These are phyloP conservation scores for Ophiocordyceps unilateralis DNA, from an alignment of 2,329 filamentous ascomycete species.

Conservation along the genomic window DNA sequence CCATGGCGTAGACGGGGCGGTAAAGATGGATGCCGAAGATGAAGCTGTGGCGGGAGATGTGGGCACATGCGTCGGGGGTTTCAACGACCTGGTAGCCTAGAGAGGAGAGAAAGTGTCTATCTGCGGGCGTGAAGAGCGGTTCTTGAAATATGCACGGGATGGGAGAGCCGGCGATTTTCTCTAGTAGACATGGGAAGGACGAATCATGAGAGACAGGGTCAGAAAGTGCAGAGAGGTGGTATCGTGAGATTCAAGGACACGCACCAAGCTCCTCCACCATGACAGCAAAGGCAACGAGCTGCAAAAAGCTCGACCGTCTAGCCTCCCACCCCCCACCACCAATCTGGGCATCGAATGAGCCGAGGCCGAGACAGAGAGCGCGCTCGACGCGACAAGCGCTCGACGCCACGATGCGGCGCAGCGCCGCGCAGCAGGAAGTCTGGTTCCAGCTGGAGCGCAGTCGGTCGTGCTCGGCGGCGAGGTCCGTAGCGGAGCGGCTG, in stretches of 20 bases:
- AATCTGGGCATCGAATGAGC: constrained; percentile 37
- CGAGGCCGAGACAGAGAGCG: constrained; percentile 37
- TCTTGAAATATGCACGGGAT: constrained; percentile 37
- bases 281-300: constrained; percentile 33
- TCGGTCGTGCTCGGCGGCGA: constrained; percentile 12
- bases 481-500: constrained; percentile 8
- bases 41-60: constrained; percentile 30
- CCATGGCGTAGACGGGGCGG: constrained; percentile 30
- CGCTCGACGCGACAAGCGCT: constrained; percentile 12
- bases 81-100: constrained; percentile 35
- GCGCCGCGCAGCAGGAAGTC: constrained; percentile 9
- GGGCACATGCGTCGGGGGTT: constrained; percentile 32
- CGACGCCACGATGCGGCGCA: constrained; percentile 16
- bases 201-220: too few relatives aligned
- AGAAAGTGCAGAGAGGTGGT: too few relatives aligned
- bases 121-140: constrained; percentile 29
- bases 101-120: constrained; percentile 32
- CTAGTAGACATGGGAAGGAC: constrained; percentile 5
- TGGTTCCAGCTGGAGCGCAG: constrained; percentile 12
- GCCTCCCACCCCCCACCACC: constrained; percentile 26
- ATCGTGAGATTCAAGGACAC: neutral
- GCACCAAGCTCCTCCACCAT: constrained; percentile 27
- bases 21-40: constrained; percentile 48
- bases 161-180: constrained; percentile 4
- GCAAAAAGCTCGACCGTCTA: constrained; percentile 28